Evolutionary conservation across 768 basidiomycete genomes (phyloP), one percentile per base, ranked within the genome.

Genomic region (Boletus subparvulus): DNA sequence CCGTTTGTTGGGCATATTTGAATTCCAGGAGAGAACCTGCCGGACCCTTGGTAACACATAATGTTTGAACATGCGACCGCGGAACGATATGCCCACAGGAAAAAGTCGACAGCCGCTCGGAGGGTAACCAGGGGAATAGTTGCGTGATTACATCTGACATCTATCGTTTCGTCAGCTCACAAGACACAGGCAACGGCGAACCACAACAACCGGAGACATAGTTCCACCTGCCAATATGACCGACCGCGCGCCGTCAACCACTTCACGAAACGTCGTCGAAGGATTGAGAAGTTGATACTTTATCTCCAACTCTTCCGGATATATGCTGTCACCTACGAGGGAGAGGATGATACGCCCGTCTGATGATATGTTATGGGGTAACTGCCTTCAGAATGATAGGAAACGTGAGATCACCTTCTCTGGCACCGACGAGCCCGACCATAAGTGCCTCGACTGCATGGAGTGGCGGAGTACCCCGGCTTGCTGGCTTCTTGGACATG

Each of bases 221-320:
- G 96, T 99, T 6, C 96, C 96, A 10, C 96, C 96, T 9, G 97
- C 96, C 39, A 99, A 77, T 30, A 98, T 75, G n/a, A 98, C 86
- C 3, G 90, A 82, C 37, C 92, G 77, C 1, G 94, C 92, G 26
- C 80, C 77, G 19, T 93, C 85, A 1, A 92, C 83, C 7, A 98
- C 82, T n/a, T 92, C 89, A 52, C 80, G 76, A 66, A 98, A 98
- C 55, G 86, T 80, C 7, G 91, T 88, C 1, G 92, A 83, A 2
- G 97, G 95, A 65, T 98, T 98, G 24, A 99, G 81, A 19, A 94
- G 84, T 59, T 97, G 90, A 65, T 97, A 99, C 65, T 90, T 93
- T 50, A 98, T 75, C 56, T 88, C 85, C 6, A 90, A 77, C 16
- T 56, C 33, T 74, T 77, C 57, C 73, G 74, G 33, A 76, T 74